A percentile compares a stretch with the other conserved stretches of the same genome.
These are phyloP conservation scores for Scytalidium sp. DNA, from an alignment of 2,329 filamentous ascomycete genomes.

Conservation along the genomic window DNA sequence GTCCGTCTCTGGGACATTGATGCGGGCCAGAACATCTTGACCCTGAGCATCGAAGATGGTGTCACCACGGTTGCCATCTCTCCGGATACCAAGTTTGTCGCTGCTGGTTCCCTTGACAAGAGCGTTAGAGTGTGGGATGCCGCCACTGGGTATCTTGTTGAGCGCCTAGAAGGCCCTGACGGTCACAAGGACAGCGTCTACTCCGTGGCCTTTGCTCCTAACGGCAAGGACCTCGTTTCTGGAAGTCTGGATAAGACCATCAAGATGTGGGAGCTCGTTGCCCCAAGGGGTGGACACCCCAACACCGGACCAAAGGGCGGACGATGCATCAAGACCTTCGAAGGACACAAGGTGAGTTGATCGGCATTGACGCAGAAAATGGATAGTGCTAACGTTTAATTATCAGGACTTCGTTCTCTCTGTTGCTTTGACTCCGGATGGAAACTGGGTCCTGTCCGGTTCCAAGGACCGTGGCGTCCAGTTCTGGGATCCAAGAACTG, in stretches of 20 bases:
- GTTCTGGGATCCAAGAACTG: conserved; percentile 96
- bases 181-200: conserved; percentile 98
- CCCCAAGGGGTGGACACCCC: conserved; percentile 63
- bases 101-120: conserved; percentile 94
- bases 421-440: conserved; percentile 91
- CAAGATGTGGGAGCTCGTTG: conserved; percentile 96
- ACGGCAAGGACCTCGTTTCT: conserved; percentile 87
- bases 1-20: conserved; percentile 97
- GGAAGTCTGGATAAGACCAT: conserved; percentile 97
- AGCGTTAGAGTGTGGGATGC: conserved; percentile 98
- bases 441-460: conserved; percentile 92
- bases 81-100: conserved; percentile 89
- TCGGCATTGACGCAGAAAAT: too few relatives aligned
- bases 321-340: conserved; percentile 94
- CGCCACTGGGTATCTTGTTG: conserved; percentile 77
- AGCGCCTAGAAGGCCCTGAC: conserved; percentile 87
- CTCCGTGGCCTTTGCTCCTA: conserved; percentile 92
- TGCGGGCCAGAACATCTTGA: conserved; percentile 75
- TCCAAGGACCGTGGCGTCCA: conserved; percentile 97
- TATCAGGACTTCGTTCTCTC: conserved; percentile 91
- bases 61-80: conserved; percentile 98
- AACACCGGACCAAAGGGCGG: conserved; percentile 74
- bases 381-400: conserved; percentile 14
- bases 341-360: conserved; percentile 84
- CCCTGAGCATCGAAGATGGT: conserved; percentile 90